Evolutionary conservation across 2,329 filamentous ascomycete species (phyloP).

Genomic region (Cordyceps javanica): DNA sequence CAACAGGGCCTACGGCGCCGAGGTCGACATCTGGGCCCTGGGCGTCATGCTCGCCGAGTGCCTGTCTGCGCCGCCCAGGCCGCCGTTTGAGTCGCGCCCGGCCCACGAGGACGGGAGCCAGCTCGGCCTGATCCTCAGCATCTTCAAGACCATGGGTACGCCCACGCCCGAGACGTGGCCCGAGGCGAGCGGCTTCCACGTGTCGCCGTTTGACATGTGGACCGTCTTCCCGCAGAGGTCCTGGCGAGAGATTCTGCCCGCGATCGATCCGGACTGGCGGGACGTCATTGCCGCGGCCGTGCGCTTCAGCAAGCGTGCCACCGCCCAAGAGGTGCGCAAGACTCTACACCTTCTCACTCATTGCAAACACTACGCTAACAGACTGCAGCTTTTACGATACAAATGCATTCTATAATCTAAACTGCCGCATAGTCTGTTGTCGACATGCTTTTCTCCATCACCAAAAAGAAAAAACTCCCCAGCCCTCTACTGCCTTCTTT

Average conservation of each 20-base stretch:
- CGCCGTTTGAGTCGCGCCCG: conserved; percentile 74
- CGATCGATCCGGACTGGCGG: conserved; percentile 49
- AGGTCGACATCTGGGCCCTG: conserved; percentile 83
- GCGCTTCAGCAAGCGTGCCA: conserved; percentile 62
- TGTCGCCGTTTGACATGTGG: conserved; percentile 89
- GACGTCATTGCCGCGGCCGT: conserved; percentile 65
- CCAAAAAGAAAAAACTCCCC: background rate
- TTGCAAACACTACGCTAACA: background rate
- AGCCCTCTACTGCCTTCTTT: conserved; percentile 25
- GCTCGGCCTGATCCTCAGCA: conserved; percentile 80
- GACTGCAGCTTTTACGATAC: background rate
- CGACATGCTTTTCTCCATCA: conserved; percentile 19
- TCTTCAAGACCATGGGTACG: conserved; percentile 87
- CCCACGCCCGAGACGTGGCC: conserved; percentile 79
- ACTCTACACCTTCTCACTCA: background rate
- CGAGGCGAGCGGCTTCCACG: conserved; percentile 59
- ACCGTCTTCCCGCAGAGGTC: conserved; percentile 58
- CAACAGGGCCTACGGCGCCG: conserved; percentile 61
- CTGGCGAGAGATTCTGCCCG: conserved; percentile 67
- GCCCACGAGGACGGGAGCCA: conserved; percentile 79
- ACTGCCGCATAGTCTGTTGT: conserved; percentile 17
- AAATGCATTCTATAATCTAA: conserved; percentile 4
- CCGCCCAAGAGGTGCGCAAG: conserved; percentile 44
- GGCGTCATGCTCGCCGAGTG: conserved; percentile 81
- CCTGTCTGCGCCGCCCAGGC: conserved; percentile 45